phyloP scores from a whole-genome alignment of 345 rosid genomes.

The Populus ilicifolia region DNA sequence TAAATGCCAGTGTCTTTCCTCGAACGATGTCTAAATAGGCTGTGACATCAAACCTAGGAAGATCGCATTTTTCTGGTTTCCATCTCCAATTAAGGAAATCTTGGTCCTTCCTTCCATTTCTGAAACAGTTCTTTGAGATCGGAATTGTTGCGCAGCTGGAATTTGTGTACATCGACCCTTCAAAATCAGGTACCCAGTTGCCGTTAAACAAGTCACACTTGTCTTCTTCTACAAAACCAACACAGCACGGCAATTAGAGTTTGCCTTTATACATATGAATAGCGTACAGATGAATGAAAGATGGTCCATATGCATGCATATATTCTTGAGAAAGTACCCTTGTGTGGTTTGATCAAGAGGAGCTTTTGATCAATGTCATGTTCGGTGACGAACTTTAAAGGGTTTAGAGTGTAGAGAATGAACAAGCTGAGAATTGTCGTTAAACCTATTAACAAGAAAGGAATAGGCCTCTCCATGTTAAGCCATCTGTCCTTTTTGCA shows the following conservation, averaged over 20 bases:
- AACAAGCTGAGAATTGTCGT: slow-evolving; percentile 50
- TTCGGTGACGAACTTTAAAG: slow-evolving; percentile 27
- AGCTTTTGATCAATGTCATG: slow-evolving; percentile 22
- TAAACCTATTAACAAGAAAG: slow-evolving; percentile 42
- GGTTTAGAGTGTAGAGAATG: slow-evolving; percentile 53
- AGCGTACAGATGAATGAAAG: too few species aligned
- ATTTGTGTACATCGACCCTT: slow-evolving; percentile 54
- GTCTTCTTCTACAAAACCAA: slow-evolving; percentile 13
- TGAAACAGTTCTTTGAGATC: slow-evolving; percentile 62
- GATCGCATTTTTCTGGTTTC: slow-evolving; percentile 71
- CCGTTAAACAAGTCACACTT: slow-evolving; percentile 63
- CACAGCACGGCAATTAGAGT: background rate
- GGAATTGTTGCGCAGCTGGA: slow-evolving; percentile 70
- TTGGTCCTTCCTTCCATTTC: slow-evolving; percentile 57
- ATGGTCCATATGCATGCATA: background rate
- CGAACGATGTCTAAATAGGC: slow-evolving; percentile 47
- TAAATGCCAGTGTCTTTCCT: slow-evolving; percentile 69
- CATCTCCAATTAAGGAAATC: slow-evolving; percentile 87
- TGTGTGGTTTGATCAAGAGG: slow-evolving; percentile 2
- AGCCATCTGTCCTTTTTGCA: slow-evolving; percentile 37
- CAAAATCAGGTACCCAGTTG: slow-evolving; percentile 57
- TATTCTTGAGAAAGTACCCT: slow-evolving; percentile 5
- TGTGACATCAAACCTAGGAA: slow-evolving; percentile 58
- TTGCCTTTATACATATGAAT: background rate
- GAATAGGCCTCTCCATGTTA: slow-evolving; percentile 32